Evolutionary conservation across 1,139 yeast species (phyloP), one percentile per base, ranked within the genome.

Genomic region (Casaregolazyma lundiana): DNA sequence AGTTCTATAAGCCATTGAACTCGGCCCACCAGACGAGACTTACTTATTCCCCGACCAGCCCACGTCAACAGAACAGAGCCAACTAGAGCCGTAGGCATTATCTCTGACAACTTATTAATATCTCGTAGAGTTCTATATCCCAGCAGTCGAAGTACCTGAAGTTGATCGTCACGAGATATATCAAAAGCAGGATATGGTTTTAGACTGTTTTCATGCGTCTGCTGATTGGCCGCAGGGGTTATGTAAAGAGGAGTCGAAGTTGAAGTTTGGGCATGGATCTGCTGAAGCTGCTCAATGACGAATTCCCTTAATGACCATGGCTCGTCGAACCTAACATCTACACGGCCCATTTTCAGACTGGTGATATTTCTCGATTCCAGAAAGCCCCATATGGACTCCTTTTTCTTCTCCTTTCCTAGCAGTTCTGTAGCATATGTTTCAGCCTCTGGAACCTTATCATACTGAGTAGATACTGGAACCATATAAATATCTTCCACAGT

Each of bases 371-470:
- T 58, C 2, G 71, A 63, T 36, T 64, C 63, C 45, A 70, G 45
- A 48, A 70, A 69, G 19, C 64, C 62, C 46, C 57, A 51, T 21
- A 70, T 54, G 18, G 63, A 62, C 53, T 70, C 74, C 45, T 62
- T 62, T 43, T 72, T 72, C 60, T 80, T 80, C 56, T 80, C 84
- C 47, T 71, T 69, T 16, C 86, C 86, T 49, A 77, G 69, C 49
- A 80, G 68, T 59, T 80, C 86, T 39, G 75, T 72, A 43, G 80
- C 76, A 57, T 79, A 80, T 3, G 81, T 75, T 56, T 80, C 84
- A 6, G 82, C 76, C 59, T 80, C 86, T 46, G 80, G 78, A n/a
- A 80, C 80, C 52, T 82, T 71, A 62, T 80, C 86, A 57, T 80
- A 80, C 47, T 80, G 79, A 18, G 82, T 77, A 17, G 82, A 70